Evolutionary conservation across 208 protist species (phyloP), one percentile per base, ranked within the genome.

Genomic region (Leptomonas seymouri): DNA sequence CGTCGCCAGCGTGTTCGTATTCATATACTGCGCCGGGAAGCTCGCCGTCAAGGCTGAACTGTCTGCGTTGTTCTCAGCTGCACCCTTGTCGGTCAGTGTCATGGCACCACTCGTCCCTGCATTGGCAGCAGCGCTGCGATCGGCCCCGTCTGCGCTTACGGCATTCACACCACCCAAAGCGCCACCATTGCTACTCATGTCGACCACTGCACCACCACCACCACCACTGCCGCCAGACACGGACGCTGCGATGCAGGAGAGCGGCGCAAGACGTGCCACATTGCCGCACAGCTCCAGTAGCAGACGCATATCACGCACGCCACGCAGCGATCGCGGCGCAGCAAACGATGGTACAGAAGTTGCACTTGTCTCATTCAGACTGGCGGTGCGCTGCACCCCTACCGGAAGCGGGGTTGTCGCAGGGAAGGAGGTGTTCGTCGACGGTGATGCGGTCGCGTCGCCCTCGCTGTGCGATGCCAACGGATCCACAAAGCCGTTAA

Each of bases 1-100:
- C n/a, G 82, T 82, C 30, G 81, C 64, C 12, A 85, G 64, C 0
- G 75, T 73, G 21, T 72, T 45, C 23, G 44, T 76, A 70, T 62
- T 75, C 54, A 67, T 27, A 28, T 57, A 72, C 14, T 28, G 59
- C 6, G 70, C 30, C 5, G 72, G 53, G 41, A 58, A 68, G 30
- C 27, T 67, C 15, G 48, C 44, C 34, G n/a, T 61, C 23, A 56
- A 41, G 25, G 58, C 39, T 15, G 57, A 46, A 42, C 36, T 30
- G 39, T 16, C 66, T 18, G 30, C 63, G 7, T 28, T 34, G 28
- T 16, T 16, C 44, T 25, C 66, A 20, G 30, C 63, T 3, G 28
- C 45, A n/a, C 11, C n/a, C 44, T 25, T 71, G 21, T 56, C 36
- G 14, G 61, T 36, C 30, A 67, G 48, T n/a, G 23, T 36, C 61